Evolutionary conservation across 345 rosid genomes (phyloP).

Genomic region (Alliaria petiolata): DNA sequence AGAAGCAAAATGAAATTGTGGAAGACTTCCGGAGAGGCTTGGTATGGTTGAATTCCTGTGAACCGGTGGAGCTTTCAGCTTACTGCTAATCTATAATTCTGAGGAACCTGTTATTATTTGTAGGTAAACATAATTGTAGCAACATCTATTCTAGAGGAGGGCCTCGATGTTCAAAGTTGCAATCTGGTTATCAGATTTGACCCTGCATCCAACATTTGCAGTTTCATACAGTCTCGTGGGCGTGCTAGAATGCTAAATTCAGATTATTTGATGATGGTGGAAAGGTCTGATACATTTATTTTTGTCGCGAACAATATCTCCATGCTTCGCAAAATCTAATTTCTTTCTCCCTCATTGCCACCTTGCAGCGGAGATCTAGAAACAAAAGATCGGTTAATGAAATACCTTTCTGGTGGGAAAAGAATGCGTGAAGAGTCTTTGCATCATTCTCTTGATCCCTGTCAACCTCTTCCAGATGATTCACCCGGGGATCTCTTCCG

Average conservation of each 20-base stretch:
- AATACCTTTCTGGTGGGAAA: conserved; percentile 59
- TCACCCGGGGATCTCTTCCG: conserved; percentile 36
- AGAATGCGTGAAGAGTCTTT: conserved; percentile 72
- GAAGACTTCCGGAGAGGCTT: conserved; percentile 73
- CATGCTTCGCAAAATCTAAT: no score
- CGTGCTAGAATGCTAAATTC: conserved; percentile 91
- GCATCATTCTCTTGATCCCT: conserved; percentile 51
- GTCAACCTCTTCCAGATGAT: conserved; percentile 44
- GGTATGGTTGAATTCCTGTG: conserved; percentile 37
- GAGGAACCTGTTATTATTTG: conserved; percentile 8
- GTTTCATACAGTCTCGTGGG: conserved; percentile 98
- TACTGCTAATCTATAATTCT: neutral
- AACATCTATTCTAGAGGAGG: conserved; percentile 97
- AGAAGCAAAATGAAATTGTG: conserved; percentile 66
- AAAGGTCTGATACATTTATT: conserved; percentile 49
- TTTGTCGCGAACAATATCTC: no score
- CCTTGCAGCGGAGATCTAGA: conserved; percentile 49
- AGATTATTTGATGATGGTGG: conserved; percentile 73
- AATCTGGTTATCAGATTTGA: conserved; percentile 86
- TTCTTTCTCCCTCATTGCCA: neutral
- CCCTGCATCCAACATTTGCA: conserved; percentile 70
- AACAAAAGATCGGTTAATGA: conserved; percentile 47
- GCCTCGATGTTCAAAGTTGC: conserved; percentile 90
- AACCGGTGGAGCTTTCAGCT: neutral
- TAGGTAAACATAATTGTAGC: conserved; percentile 88